Evolutionary conservation across 106 monocot species (phyloP).

Genomic region (Dendrobium huoshanense): DNA sequence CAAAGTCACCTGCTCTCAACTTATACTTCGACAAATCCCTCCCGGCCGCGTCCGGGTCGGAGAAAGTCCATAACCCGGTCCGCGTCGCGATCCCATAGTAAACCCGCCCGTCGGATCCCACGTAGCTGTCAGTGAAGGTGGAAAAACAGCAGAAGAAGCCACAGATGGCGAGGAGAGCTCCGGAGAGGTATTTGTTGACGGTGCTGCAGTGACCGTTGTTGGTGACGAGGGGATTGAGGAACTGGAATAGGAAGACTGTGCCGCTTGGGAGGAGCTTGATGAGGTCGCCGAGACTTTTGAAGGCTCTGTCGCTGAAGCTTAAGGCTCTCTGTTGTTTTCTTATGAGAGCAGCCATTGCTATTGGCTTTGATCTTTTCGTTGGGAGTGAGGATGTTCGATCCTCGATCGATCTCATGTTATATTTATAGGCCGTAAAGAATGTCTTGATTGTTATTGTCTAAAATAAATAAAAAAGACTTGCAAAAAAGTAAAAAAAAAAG

Average conservation of each 20-base stretch:
- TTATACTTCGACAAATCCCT: slow-evolving; percentile 35
- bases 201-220: slow-evolving; percentile 45
- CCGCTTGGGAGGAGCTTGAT: slow-evolving; percentile 68
- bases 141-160: slow-evolving; percentile 46
- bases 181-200: slow-evolving; percentile 21
- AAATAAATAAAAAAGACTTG: too few relatives aligned
- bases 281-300: slow-evolving; percentile 44
- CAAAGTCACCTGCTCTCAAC: slow-evolving; percentile 56
- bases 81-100: slow-evolving; percentile 55
- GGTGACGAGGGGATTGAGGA: slow-evolving; percentile 49
- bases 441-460: too few relatives aligned
- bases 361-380: too few relatives aligned
- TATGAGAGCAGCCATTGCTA: not conserved
- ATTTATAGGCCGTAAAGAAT: too few relatives aligned
- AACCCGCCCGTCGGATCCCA: slow-evolving; percentile 20
- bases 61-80: slow-evolving; percentile 35
- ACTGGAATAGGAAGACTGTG: slow-evolving; percentile 57
- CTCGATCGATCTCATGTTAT: too few relatives aligned
- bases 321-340: not conserved
- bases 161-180: slow-evolving; percentile 30
- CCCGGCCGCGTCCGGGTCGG: slow-evolving; percentile 16
- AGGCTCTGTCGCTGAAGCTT: slow-evolving; percentile 15
- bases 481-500: too few relatives aligned
- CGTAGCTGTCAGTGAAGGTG: slow-evolving; percentile 67
- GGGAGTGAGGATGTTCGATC: too few relatives aligned